phyloP scores from a whole-genome alignment of 2,329 filamentous ascomycete species.

The Aureobasidium melanogenum region DNA sequence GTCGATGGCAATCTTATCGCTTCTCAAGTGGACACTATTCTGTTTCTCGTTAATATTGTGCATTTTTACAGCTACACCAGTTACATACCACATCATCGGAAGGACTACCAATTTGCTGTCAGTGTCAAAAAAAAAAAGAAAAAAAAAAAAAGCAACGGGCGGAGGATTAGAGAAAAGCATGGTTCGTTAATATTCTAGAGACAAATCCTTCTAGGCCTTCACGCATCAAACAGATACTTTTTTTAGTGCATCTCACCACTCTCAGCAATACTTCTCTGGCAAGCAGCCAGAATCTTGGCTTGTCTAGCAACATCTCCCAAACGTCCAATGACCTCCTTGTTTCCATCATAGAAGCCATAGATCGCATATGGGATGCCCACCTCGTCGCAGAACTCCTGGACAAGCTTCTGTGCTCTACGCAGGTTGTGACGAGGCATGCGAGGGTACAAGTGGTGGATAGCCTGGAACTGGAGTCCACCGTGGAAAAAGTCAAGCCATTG shows the following conservation, averaged over 20 bases:
- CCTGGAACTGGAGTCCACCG: conserved; percentile 82
- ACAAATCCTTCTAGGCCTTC: not conserved
- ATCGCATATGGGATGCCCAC: conserved; percentile 77
- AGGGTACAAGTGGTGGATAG: conserved; percentile 77
- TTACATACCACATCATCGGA: too few species aligned
- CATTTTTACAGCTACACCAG: too few species aligned
- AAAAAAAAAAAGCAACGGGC: too few species aligned
- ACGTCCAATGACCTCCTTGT: conserved; percentile 67
- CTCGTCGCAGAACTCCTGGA: conserved; percentile 73
- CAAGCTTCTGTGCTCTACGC: conserved; percentile 62
- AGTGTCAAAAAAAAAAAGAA: too few species aligned
- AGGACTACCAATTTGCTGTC: too few species aligned
- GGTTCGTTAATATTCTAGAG: not conserved
- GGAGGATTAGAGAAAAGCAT: not conserved
- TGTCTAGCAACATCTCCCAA: conserved; percentile 63
- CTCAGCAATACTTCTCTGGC: conserved; percentile 30
- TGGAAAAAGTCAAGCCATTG: conserved; percentile 84
- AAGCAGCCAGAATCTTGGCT: conserved; percentile 19
- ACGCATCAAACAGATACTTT: not conserved
- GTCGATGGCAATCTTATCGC: too few species aligned
- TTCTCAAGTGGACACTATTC: too few species aligned
- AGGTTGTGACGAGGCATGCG: conserved; percentile 80
- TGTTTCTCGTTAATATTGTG: too few species aligned
- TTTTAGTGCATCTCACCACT: conserved; percentile 23
- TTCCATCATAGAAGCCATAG: conserved; percentile 77